Conservation (phyloP, 345 rosid species). For the Sapria himalayana region DNA sequence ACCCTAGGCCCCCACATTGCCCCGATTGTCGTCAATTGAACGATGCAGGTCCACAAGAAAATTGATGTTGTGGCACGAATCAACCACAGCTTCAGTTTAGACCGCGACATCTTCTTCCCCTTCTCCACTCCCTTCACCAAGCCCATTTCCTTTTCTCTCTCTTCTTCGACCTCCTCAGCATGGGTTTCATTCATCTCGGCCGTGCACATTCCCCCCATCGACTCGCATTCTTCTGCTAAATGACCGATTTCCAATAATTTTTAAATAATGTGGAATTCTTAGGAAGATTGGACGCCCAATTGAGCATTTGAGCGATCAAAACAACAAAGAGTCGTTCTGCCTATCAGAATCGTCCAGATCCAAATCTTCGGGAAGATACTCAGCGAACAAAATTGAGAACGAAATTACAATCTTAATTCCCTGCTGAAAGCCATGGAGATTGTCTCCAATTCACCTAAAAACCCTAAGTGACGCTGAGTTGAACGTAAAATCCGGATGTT, state of each 20-base stretch:
- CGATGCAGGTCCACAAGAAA: constrained; percentile 85
- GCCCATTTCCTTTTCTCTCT: constrained; percentile 12
- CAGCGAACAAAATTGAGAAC: constrained; percentile 1
- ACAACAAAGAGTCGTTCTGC: not conserved
- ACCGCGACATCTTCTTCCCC: constrained; percentile 18
- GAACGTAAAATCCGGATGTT: too few relatives aligned
- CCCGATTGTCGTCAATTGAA: constrained; percentile 74
- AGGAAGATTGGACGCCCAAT: not conserved
- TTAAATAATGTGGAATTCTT: constrained; percentile 15
- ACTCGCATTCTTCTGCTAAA: constrained; percentile 3
- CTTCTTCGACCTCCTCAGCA: constrained; percentile 21
- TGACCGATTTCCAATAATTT: not conserved
- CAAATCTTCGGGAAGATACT: too few relatives aligned
- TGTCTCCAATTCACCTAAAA: too few relatives aligned
- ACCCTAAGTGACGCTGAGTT: too few relatives aligned
- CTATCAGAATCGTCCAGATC: constrained; percentile 13
- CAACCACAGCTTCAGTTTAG: constrained; percentile 73
- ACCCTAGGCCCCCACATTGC: constrained; percentile 81
- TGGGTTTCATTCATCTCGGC: constrained; percentile 17
- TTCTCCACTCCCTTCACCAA: constrained; percentile 21
- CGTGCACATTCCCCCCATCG: constrained; percentile 23
- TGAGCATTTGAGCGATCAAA: not conserved
- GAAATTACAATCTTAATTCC: too few relatives aligned
- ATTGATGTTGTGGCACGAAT: constrained; percentile 72
- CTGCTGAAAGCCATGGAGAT: too few relatives aligned